A percentile compares a stretch with the other conserved stretches of the same genome.
These are phyloP conservation scores for Hordeum pubiflorum DNA, from an alignment of 202 grass and related monocot species.

Conservation along the genomic window DNA sequence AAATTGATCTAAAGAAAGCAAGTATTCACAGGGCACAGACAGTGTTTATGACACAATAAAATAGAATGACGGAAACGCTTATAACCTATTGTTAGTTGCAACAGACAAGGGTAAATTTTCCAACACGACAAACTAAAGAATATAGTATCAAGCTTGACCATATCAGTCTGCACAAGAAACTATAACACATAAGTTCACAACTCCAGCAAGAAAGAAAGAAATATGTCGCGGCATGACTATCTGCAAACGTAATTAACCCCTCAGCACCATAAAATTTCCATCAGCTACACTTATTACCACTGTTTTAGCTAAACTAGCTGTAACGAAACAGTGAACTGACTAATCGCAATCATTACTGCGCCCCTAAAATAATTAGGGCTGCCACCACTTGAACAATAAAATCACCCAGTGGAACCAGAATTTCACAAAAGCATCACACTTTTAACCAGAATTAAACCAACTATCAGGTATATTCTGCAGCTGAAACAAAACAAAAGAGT, in stretches of 20 bases:
- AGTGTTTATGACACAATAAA: background rate
- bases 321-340: background rate
- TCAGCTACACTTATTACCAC: background rate
- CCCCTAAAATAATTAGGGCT: background rate
- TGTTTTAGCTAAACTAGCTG: background rate
- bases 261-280: background rate
- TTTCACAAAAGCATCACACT: background rate
- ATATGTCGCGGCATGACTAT: background rate
- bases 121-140: background rate
- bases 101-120: background rate
- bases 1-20: background rate
- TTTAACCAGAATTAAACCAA: background rate
- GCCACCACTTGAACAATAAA: background rate
- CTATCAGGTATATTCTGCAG: background rate
- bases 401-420: conserved; percentile 11
- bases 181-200: background rate
- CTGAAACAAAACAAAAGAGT: conserved; percentile 7
- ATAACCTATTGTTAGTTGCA: background rate
- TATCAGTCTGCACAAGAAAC: background rate
- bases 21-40: background rate
- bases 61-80: background rate
- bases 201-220: background rate
- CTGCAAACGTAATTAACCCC: background rate
- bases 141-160: conserved; percentile 1
- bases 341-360: background rate